Percentiles rank a stretch among this genome's conserved stretches.
Evolutionary conservation across 164 flowering plant species (phyloP).

Genomic region (Stephania yunnanensis): DNA sequence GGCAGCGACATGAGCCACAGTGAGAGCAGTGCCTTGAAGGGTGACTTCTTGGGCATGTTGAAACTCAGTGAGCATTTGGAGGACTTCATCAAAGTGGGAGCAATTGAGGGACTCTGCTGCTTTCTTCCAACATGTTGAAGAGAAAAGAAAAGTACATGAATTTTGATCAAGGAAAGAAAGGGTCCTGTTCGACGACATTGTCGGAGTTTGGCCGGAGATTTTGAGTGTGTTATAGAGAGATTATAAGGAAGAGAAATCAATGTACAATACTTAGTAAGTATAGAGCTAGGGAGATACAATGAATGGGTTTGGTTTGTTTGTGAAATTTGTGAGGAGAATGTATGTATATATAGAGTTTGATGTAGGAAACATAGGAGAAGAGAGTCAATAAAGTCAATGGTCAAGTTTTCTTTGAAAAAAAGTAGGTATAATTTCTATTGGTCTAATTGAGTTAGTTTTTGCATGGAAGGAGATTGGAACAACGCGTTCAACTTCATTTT

Average conservation of each 20-base stretch:
- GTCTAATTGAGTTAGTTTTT: background rate
- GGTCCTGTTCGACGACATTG: background rate
- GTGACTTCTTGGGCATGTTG: slow-evolving; percentile 26
- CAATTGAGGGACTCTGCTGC: slow-evolving; percentile 35
- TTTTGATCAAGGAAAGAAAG: background rate
- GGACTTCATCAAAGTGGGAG: slow-evolving; percentile 42
- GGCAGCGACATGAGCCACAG: slow-evolving; percentile 46
- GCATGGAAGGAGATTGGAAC: background rate
- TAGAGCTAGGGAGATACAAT: background rate
- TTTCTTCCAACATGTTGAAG: slow-evolving; percentile 37
- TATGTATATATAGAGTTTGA: background rate
- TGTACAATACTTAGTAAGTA: background rate
- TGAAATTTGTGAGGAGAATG: background rate
- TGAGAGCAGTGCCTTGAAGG: slow-evolving; percentile 39
- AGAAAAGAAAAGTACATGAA: background rate
- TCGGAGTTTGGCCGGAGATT: background rate
- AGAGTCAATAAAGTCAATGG: slow-evolving; percentile 3
- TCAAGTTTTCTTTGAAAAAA: background rate
- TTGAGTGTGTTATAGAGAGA: background rate
- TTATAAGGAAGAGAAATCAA: background rate
- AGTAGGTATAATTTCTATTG: background rate
- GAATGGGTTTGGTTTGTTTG: background rate
- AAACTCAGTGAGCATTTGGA: slow-evolving; percentile 34
- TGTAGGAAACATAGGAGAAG: background rate
- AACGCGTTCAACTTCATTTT: too few species aligned